Conservation (phyloP, 208 protist species). For the Crithidia fasciculata region DNA sequence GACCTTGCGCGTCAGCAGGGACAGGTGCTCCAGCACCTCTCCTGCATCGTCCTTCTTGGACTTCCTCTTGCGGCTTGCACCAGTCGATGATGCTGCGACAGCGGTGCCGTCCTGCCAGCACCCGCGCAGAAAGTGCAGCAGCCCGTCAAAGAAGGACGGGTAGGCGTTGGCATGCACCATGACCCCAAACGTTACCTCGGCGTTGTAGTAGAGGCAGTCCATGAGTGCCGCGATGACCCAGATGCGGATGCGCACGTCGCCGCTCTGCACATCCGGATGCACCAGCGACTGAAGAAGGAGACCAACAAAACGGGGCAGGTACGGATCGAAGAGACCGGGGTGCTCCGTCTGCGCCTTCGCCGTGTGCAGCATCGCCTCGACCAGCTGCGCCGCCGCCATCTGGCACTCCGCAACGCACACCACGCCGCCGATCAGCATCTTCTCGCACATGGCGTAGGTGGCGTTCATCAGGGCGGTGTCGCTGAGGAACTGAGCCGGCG, state of each 20-base stretch:
- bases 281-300: constrained; percentile 78
- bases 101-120: constrained; percentile 19
- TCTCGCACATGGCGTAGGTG: constrained; percentile 74
- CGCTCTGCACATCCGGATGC: constrained; percentile 52
- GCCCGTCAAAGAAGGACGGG: constrained; percentile 74
- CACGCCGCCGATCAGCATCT: constrained; percentile 78
- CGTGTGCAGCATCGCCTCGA: constrained; percentile 88
- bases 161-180: constrained; percentile 60
- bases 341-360: constrained; percentile 58
- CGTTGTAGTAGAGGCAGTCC: constrained; percentile 90
- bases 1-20: constrained; percentile 86
- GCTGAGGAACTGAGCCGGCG: constrained; percentile 61
- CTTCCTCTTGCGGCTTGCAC: constrained; percentile 37
- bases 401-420: constrained; percentile 57
- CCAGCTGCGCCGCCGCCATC: constrained; percentile 73
- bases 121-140: constrained; percentile 77
- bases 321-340: constrained; percentile 54
- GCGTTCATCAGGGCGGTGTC: constrained; percentile 75
- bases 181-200: constrained; percentile 58
- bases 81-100: not conserved
- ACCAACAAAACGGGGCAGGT: constrained; percentile 64
- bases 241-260: constrained; percentile 65
- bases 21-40: constrained; percentile 68
- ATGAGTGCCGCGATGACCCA: constrained; percentile 84
- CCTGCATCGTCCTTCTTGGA: constrained; percentile 52